A percentile compares a stretch with the other conserved stretches of the same genome.
These are phyloP conservation scores for Euphorbia lathyris DNA, from an alignment of 345 rosid genomes.

Conservation along the genomic window DNA sequence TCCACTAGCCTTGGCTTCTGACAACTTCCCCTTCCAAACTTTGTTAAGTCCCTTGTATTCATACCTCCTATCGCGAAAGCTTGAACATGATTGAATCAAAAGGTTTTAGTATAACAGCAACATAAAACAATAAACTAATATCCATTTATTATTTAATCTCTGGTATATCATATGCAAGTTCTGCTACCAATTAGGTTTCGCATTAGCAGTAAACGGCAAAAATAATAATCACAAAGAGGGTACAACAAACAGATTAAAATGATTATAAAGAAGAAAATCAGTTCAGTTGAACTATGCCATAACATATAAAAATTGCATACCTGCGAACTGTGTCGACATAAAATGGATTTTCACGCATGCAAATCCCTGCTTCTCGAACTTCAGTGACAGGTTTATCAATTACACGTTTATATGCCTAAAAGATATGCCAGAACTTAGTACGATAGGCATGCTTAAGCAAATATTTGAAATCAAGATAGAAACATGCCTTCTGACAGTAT, in stretches of 20 bases:
- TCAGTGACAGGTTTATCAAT: constrained; percentile 88
- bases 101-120: constrained; percentile 20
- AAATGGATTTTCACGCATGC: constrained; percentile 97
- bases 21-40: constrained; percentile 95
- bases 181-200: background rate
- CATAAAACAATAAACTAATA: background rate
- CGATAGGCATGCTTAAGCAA: constrained; percentile 18
- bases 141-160: constrained; percentile 6
- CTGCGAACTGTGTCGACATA: constrained; percentile 96
- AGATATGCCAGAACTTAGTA: constrained; percentile 24
- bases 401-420: constrained; percentile 77
- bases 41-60: constrained; percentile 96
- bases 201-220: constrained; percentile 4
- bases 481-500: constrained; percentile 80
- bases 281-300: background rate
- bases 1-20: constrained; percentile 94
- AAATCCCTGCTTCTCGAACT: constrained; percentile 95
- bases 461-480: constrained; percentile 13
- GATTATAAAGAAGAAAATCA: background rate
- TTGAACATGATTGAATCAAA: constrained; percentile 32
- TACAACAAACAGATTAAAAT: background rate
- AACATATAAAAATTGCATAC: constrained; percentile 32
- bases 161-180: background rate
- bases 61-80: constrained; percentile 98
- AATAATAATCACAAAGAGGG: background rate